Base-by-base conservation (phyloP, 1,284 basidiomycete genomes). In the Bondarzewia mesenterica region DNA sequence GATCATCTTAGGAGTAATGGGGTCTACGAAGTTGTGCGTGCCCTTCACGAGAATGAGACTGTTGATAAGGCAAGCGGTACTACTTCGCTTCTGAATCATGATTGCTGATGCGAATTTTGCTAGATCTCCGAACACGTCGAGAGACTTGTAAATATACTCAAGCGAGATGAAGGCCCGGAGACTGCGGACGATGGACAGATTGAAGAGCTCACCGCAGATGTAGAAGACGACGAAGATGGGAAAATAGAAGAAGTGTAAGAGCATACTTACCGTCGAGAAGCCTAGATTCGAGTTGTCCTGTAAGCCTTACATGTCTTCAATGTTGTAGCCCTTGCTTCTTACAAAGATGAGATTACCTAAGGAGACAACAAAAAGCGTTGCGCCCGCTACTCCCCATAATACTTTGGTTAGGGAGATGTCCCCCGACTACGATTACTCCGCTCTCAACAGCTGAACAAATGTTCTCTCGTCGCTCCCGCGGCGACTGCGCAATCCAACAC, bases 21-120 rank as follows among this genome's bases (percentile, higher is more conserved):
- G 0, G 87, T 89, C 1, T 99, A 99, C 64, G 82, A 88, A 58
- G 85, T 99, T 36, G 72, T 98, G 25, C 75, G 91, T 40, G 81
- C 78, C 20, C 72, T 86, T 8, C 95, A 99, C 63, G 76, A 88
- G 56, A 75, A 74, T 12, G 95, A 99, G 68, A 72, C 68, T 2
- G 85, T 85, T 18, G 88, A 92, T 43, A 84, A 85, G 64, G 90
- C 85, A 45, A 36, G 73, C 7, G n/a, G 21, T 37, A 8, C 22
- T 48, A n/a, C 36, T 16, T 41, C 26, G 42, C 41, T 26, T 38
- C 40, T 26, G 20, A 47, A 26, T 22, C 10, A 35, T 22, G 14
- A 29, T 49, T 29, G 29, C 22, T 22, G 18, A 32, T 46, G 32
- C 42, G 16, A 23, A 21, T 37, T 14, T 20, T 20, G 39, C 10